Conservation (phyloP, 2,329 filamentous ascomycete species). For the Corinectria fuckeliana region DNA sequence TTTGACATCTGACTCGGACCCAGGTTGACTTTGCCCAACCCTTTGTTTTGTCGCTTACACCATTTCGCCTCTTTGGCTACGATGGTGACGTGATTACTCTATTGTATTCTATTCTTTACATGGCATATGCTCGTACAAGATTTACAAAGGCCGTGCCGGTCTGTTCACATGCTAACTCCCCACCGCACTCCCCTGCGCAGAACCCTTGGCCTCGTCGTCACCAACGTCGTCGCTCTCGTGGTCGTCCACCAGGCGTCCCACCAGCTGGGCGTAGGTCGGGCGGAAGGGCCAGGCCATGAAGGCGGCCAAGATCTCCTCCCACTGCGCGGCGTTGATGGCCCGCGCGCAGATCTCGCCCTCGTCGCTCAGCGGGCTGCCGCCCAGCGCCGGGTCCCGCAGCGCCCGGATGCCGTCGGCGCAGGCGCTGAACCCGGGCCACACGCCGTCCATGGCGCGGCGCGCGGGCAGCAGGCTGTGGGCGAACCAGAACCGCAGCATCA, state of each 20-base stretch:
- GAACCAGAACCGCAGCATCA: slow-evolving; percentile 54
- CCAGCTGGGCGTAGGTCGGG: slow-evolving; percentile 56
- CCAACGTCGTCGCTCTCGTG: slow-evolving; percentile 20
- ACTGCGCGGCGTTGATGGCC: slow-evolving; percentile 59
- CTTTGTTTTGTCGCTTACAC: no score
- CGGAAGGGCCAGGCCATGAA: slow-evolving; percentile 72
- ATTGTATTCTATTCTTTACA: no score
- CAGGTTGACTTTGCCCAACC: no score
- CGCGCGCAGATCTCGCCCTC: slow-evolving; percentile 53
- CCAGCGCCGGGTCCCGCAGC: slow-evolving; percentile 53
- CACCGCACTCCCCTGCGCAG: slow-evolving; percentile 18
- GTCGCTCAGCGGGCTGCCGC: slow-evolving; percentile 52
- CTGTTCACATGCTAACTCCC: no score
- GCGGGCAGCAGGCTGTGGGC: slow-evolving; percentile 53
- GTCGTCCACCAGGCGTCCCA: slow-evolving; percentile 50
- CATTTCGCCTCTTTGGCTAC: not conserved
- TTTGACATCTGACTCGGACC: no score
- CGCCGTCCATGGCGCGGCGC: slow-evolving; percentile 51
- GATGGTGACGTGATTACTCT: no score
- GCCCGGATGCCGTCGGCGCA: slow-evolving; percentile 55
- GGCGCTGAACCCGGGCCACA: slow-evolving; percentile 67
- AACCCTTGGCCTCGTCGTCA: slow-evolving; percentile 37
- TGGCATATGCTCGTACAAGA: no score
- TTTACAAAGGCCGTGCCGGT: no score
- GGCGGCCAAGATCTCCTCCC: slow-evolving; percentile 62